Evolutionary conservation across 129 eudicot species (phyloP).

Genomic region (Silybum marianum): DNA sequence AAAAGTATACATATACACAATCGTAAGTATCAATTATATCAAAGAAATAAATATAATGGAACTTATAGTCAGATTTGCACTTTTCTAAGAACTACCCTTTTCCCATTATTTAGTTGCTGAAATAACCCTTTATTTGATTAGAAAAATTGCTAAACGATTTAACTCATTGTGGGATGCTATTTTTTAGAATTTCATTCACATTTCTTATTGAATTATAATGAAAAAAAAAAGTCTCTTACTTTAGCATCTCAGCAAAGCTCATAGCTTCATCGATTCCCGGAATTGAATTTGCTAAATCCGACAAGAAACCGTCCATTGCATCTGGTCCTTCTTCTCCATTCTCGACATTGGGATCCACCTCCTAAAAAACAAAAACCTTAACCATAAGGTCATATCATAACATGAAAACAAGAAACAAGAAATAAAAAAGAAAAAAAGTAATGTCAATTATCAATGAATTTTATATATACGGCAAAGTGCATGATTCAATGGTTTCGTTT

Average conservation of each 20-base stretch:
- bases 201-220: not conserved
- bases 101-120: not conserved
- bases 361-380: conserved; percentile 49
- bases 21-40: not conserved
- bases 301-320: conserved; percentile 73
- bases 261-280: conserved; percentile 99
- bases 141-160: not conserved
- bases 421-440: not conserved
- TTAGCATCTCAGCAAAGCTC: conserved; percentile 98
- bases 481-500: not conserved
- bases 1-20: not conserved
- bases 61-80: not conserved
- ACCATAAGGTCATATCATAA: conserved; percentile 18
- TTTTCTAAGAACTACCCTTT: not conserved
- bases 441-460: not conserved
- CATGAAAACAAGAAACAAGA: not conserved
- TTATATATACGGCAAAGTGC: no score
- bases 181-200: not conserved
- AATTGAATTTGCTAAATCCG: conserved; percentile 91
- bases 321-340: conserved; percentile 61
- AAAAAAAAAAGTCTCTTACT: conserved; percentile 47
- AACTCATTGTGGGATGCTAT: not conserved
- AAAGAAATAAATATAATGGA: not conserved
- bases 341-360: conserved; percentile 91
- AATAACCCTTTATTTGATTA: not conserved